Evolutionary conservation across 306 rosid genomes (phyloP).

Genomic region (Hylodesmum podocarpum): DNA sequence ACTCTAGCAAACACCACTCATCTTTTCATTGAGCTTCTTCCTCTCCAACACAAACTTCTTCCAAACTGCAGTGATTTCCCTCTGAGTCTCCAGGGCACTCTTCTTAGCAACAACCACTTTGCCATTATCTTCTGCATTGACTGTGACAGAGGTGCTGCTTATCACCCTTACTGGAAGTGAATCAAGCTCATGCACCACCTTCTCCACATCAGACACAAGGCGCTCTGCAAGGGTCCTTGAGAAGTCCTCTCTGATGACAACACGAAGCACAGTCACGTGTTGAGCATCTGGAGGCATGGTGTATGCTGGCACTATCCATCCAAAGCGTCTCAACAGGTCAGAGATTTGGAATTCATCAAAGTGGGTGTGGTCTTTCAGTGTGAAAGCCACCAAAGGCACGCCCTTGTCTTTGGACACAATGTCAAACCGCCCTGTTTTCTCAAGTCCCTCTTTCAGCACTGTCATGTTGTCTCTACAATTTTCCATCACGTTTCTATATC

Average conservation of each 20-base stretch:
- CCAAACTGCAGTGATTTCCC: constrained; percentile 78
- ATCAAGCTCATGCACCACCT: constrained; percentile 82
- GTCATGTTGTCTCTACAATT: constrained; percentile 86
- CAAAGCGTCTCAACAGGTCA: constrained; percentile 65
- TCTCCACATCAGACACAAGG: constrained; percentile 59
- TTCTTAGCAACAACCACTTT: constrained; percentile 42
- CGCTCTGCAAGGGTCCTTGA: constrained; percentile 91
- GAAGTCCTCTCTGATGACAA: constrained; percentile 88
- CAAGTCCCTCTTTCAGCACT: constrained; percentile 75
- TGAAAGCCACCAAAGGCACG: constrained; percentile 88
- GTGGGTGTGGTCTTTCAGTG: constrained; percentile 59
- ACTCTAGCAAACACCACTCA: constrained; percentile 62
- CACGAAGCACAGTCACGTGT: constrained; percentile 74
- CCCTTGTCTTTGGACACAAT: constrained; percentile 82
- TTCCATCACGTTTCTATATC: constrained; percentile 86
- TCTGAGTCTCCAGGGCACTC: constrained; percentile 55
- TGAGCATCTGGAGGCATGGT: constrained; percentile 93
- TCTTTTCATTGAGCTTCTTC: constrained; percentile 77
- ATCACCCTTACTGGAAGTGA: constrained; percentile 48
- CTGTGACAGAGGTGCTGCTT: constrained; percentile 20
- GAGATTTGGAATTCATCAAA: constrained; percentile 81
- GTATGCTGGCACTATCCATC: constrained; percentile 97
- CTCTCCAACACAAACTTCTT: constrained; percentile 73
- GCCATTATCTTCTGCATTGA: constrained; percentile 1
- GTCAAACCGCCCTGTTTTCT: constrained; percentile 63